Base-by-base conservation (phyloP, 1,284 basidiomycete genomes). In the Trametes polyzona region DNA sequence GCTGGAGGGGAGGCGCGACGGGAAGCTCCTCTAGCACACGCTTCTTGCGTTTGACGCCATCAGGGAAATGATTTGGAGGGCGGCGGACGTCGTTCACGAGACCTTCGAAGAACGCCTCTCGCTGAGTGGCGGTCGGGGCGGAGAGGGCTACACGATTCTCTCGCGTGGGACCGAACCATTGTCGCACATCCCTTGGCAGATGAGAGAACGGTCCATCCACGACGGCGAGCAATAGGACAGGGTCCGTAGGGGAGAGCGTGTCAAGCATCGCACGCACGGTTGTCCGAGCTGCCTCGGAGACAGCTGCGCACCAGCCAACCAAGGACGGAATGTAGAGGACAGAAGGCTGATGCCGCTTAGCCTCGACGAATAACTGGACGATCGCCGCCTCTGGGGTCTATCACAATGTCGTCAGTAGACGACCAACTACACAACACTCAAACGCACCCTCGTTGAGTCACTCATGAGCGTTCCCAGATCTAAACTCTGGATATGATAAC, bases 321-420 rank as follows among this genome's bases (percentile, higher is more conserved):
- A 99, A 80, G 0, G 93, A 92, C 0, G 96, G 97, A 43, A 99
- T 94, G 73, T 95, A 99, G 47, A 99, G 83, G 39, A 99, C 88
- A 0, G 95, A 96, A 0, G 97, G 97, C 67, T 98, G 96, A 71
- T 98, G 94, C 27, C 97, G 87, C 72, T 98, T 98, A 0, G 97
- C 97, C 72, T 99, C 97, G 17, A 96, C 84, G 67, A 99, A 98
- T n/a, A 98, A 82, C 66, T 98, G 96, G 1, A 98, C 93, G 54
- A 98, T 88, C 2, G 92, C 88, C 1, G 96, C 92, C 75, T 99
- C 97, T 3, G 88, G 78, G 3, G 95, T 95, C 92, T 95, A 33
- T 19, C 7, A 5, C 3, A 24, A 9, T 4, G 2, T 17, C 0
- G 32, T 43, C 11, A 53, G 39, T 4, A 37, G 0, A 4, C 16